Base-by-base conservation (phyloP, 2,329 filamentous ascomycete species). In the Fusarium anthophilum region DNA sequence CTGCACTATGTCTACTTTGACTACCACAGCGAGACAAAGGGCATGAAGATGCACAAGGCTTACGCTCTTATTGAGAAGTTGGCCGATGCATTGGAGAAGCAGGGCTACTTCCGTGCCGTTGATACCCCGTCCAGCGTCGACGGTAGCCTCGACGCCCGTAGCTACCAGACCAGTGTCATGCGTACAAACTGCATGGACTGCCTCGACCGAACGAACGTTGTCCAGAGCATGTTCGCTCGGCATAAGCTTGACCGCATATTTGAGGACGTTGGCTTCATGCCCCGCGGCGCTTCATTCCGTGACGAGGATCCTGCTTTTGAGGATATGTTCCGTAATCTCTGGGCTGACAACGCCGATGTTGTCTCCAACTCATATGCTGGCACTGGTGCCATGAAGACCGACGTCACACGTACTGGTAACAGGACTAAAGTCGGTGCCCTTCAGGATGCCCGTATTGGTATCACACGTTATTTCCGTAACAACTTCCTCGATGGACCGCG, bases 181-280 rank as follows among this genome's bases (percentile, higher is more conserved):
- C 92, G 96, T 61, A 98, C 96, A 44, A 99, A 99, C 82, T 99
- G 96, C 85, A 99, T 99, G 96, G 96, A 99, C 83, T 99, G 97
- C 76, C 89, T 99, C 20, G 96, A 99, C 83, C 93, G 96, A 60
- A 99, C 96, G 60, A 99, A 99, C 78, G 95, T 99, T 12, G 94
- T 99, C 8, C 96, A 99, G 84, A 97, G 94, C 82, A 98, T 98
- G 93, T 90, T 99, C 66, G 96, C 94, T 15, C 92, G 96, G 58
- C 95, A 92, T 89, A 93, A 94, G 20, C 86, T 99, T 45, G 95
- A 95, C 70, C 92, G 95, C 74, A 96, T 98, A 86, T 91, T 99
- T 65, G 89, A 92, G 72, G 96, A 98, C 77, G 85, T 94, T 8
- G 95, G 95, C 41, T 85, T 98, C 58, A 89, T 98, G 77, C 84